Evolutionary conservation across 163 green algal genomes (phyloP), one percentile per base, ranked within the genome.

Genomic region (Picocystis sp.): DNA sequence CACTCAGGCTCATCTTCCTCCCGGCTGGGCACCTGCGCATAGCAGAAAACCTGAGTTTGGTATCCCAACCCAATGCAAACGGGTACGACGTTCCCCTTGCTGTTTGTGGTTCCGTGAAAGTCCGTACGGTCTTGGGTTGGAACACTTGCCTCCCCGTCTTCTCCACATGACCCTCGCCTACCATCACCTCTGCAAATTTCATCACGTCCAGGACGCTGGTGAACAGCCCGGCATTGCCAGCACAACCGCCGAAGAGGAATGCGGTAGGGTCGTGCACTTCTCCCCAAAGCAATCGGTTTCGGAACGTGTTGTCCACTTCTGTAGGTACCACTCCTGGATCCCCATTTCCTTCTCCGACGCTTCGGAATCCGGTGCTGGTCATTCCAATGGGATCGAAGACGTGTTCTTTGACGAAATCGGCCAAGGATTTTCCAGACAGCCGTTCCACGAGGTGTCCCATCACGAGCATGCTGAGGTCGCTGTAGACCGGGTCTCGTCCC

Each of bases 381-480:
- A 66, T 69, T 22, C 60, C 49, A 42, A 70, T 45, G 11, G 62
- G 62, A 38, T 53, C 17, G 55, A 63, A 70, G 21, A 72, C 22
- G n/a, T 56, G 22, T 15, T 22, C 43, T 15, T 65, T 38, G 15
- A 53, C 55, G 53, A 72, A 72, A 10, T 23, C 29, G 6, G 45
- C 48, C 10, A 72, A 57, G 12, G 43, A 24, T 11, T 45, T 24
- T 11, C 52, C 45, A 8, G 47, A 34, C 19, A 73, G 43, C 13
- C 14, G 8, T 51, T 72, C 64, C 17, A 72, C 51, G 15, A 72
- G 22, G 17, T 53, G 17, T 3, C 44, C 64, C 6, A 72, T 43
- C 35, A 69, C 63, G 14, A 72, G 65, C 64, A 72, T 72, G 43
- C 61, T 71, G 34, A 72, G 64, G 63, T 72, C 64, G 41, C 63